Evolutionary conservation across 257 asterid species (phyloP), one percentile per base, ranked within the genome.

Genomic region (Cordia subcordata): DNA sequence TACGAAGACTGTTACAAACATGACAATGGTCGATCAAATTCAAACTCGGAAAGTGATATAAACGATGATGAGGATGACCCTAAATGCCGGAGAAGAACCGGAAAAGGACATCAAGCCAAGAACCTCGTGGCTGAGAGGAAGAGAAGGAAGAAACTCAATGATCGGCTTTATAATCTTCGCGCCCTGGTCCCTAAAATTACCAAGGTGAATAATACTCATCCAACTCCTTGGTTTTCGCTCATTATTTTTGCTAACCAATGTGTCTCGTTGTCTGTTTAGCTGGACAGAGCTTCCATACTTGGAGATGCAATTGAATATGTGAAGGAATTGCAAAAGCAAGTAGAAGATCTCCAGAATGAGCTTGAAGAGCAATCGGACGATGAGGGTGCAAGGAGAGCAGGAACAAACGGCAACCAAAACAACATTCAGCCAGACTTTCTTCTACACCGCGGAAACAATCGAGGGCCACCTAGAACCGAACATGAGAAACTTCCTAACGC

Each of bases 281-380:
- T 89, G 77, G 97, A 89, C 45, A 86, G 94, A 75, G 97, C 97
- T 57, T 79, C 95, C 8, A 89, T 89, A 16, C 94, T 89, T 11
- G 95, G 94, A 67, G 97, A 86, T 58, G 97, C 95, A 3, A 86
- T 86, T 18, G 92, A 89, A 33, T 89, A 79, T 61, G 95, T 89
- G 51, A 86, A 75, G 68, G 95, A 86, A 75, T 64, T 89, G 72
- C 71, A 81, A 74, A 81, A 82, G 68, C 89, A 86, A 66, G 87
- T 73, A 0, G 64, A 79, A 57, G 94, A 82, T 50, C 83, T 89
- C 0, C 83, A 84, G 59, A 59, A 68, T 17, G 97, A 86, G 81
- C 94, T 89, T 8, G 94, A 82, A 65, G 82, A 82, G 59, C 73
- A 77, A 11, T 77, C 94, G 32, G 95, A 82, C 45, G 75, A 81